These are phyloP conservation scores for Citropsis articulata DNA, from an alignment of 345 rosid genomes.

Conservation along the genomic window DNA sequence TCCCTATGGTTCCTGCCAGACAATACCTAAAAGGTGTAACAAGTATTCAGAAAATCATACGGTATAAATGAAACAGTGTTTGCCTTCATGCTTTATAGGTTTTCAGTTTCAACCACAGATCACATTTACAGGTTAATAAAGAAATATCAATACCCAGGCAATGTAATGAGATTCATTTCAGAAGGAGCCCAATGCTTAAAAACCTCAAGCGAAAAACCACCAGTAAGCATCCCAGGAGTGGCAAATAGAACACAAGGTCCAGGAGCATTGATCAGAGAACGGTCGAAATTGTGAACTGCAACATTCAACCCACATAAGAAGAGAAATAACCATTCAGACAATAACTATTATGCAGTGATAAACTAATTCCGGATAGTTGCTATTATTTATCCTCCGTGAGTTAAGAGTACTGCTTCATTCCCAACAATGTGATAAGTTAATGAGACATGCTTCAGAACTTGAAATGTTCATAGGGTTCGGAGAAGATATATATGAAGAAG, in stretches of 20 bases:
- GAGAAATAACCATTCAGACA: not conserved
- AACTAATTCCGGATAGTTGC: not conserved
- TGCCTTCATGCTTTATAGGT: not conserved
- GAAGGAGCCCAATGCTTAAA: constrained; percentile 96
- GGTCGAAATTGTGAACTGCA: constrained; percentile 75
- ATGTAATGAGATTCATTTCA: constrained; percentile 68
- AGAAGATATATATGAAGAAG: too few species aligned
- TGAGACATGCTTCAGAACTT: too few species aligned
- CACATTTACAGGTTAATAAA: not conserved
- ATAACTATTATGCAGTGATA: not conserved
- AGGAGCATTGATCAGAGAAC: constrained; percentile 76
- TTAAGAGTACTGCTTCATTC: not conserved
- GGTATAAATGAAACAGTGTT: not conserved
- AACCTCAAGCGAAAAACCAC: constrained; percentile 93
- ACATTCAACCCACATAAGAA: constrained; percentile 9
- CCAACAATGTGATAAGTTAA: too few species aligned
- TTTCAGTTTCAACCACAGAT: not conserved
- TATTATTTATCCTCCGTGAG: not conserved
- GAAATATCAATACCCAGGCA: constrained; percentile 71
- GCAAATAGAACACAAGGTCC: constrained; percentile 99
- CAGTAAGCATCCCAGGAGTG: constrained; percentile 97
- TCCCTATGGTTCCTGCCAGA: constrained; percentile 92
- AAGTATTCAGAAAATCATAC: not conserved
- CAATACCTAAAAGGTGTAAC: constrained; percentile 54
- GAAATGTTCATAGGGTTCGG: too few species aligned